Evolutionary conservation across 208 protist genomes (phyloP).

Genomic region (Trypanosoma melophagium): DNA sequence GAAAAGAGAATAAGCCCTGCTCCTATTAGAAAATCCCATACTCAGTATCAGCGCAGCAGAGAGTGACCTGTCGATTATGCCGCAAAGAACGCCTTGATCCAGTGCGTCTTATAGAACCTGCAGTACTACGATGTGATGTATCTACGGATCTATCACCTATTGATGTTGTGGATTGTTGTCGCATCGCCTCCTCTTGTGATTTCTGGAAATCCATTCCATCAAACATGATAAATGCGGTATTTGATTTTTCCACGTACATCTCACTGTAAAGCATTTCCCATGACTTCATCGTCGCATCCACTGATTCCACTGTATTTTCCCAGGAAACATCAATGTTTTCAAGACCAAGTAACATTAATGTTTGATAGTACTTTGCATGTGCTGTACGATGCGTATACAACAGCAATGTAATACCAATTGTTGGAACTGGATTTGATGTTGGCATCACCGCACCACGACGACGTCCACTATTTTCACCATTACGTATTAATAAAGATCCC

Average conservation of each 20-base stretch:
- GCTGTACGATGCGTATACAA: slow-evolving; percentile 76
- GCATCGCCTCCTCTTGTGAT: not conserved
- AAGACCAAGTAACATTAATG: slow-evolving; percentile 69
- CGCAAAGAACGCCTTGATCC: not conserved
- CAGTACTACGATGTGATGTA: no score
- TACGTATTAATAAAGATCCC: not conserved
- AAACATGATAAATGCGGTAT: slow-evolving; percentile 20
- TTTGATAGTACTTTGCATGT: slow-evolving; percentile 82
- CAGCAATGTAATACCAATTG: slow-evolving; percentile 70
- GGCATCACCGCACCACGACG: slow-evolving; percentile 27
- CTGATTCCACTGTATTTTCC: slow-evolving; percentile 30
- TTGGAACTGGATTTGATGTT: slow-evolving; percentile 58
- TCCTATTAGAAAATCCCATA: slow-evolving; percentile 53
- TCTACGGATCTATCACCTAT: no score
- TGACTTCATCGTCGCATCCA: slow-evolving; percentile 52
- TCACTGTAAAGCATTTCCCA: slow-evolving; percentile 77
- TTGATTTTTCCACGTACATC: slow-evolving; percentile 47
- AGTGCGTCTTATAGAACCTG: not conserved
- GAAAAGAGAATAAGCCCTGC: no score
- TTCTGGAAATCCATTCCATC: slow-evolving; percentile 22
- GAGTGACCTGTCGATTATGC: slow-evolving; percentile 19
- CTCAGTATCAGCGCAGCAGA: slow-evolving; percentile 53
- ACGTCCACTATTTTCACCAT: not conserved
- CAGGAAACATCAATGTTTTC: slow-evolving; percentile 73
- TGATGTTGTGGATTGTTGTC: not conserved